Evolutionary conservation across 2,329 filamentous ascomycete species (phyloP), one percentile per base, ranked within the genome.

Genomic region (Botryotinia globosa): DNA sequence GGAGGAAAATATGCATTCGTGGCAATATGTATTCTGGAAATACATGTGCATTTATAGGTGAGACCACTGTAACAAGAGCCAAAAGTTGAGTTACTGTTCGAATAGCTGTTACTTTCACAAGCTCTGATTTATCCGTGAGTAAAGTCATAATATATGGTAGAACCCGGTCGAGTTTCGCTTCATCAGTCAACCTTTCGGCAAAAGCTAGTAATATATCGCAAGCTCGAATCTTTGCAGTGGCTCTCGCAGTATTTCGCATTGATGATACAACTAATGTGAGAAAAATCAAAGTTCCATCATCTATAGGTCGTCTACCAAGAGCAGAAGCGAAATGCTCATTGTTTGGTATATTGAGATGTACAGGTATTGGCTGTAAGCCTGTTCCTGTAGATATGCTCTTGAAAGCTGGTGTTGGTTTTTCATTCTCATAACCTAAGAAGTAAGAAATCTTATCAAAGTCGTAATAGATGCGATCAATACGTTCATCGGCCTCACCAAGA

Each of bases 361-460:
- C 86, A 0, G 95, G 94, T 73, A 97, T 93, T 34, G 93, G 85
- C 3, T 87, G 86, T 29, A 90, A 82, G 3, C 86, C 87, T 14
- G 89, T 84, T 58, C 86, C 83, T 3, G 84, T 83, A 5, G 84
- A 82, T 6, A 84, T 80, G 37, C 82, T 80, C 42, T 78, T 77
- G 32, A 79, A 74, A 34, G 80, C 76, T 0, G 76, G 71, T 5
- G 76, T 72, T 45, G 32, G 48, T 16, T 79, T 78, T 59, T 82
- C 77, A 61, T 90, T 85, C 42, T 89, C 87, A 74, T 94, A 94
- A 22, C 93, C 94, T 1, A 99, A 86, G 73, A 97, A 97, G 80
- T 97, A 97, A 0, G 95, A 94, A 69, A 99, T 97, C 81, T 98
- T 99, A 81, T 99, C 96, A 82, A 98, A 98, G 80, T 99, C 96